Evolutionary conservation across 441 rosid species (phyloP).

Genomic region (Pelargonium exstipulatum): DNA sequence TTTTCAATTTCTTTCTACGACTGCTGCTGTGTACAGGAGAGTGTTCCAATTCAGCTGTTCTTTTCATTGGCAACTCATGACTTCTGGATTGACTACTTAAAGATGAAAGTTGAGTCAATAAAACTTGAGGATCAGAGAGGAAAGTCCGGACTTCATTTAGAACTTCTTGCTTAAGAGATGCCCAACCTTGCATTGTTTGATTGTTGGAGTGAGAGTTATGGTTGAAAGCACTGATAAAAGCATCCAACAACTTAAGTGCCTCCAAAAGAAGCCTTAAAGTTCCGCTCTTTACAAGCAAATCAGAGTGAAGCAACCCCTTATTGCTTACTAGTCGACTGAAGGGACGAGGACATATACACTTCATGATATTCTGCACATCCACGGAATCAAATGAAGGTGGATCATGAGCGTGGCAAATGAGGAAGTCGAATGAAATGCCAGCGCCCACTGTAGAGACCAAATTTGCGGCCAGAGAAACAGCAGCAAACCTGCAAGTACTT

Average conservation of each 20-base stretch:
- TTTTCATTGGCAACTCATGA: conserved; percentile 38
- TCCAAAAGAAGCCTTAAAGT: conserved; percentile 79
- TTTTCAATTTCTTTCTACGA: conserved; percentile 44
- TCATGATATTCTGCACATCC: conserved; percentile 56
- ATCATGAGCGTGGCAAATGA: conserved; percentile 35
- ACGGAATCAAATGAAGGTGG: conserved; percentile 37
- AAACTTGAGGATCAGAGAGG: conserved; percentile 83
- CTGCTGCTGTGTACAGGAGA: conserved; percentile 25
- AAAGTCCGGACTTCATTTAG: conserved; percentile 57
- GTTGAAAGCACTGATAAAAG: conserved; percentile 44
- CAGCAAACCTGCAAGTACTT: conserved; percentile 72
- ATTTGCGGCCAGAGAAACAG: conserved; percentile 74
- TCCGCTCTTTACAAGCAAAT: conserved; percentile 74
- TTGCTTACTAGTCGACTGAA: conserved; percentile 66
- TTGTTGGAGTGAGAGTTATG: conserved; percentile 26
- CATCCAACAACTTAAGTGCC: conserved; percentile 58
- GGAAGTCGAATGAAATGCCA: conserved; percentile 53
- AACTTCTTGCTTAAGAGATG: conserved; percentile 50
- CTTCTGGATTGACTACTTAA: conserved; percentile 31
- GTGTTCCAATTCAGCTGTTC: conserved; percentile 38
- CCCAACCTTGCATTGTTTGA: conserved; percentile 36
- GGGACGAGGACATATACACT: conserved; percentile 65
- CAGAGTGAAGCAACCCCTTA: conserved; percentile 83
- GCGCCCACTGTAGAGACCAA: conserved; percentile 54
- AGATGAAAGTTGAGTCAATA: conserved; percentile 55